phyloP scores from a whole-genome alignment of 345 rosid species.

The Euphorbia tirucalli region DNA sequence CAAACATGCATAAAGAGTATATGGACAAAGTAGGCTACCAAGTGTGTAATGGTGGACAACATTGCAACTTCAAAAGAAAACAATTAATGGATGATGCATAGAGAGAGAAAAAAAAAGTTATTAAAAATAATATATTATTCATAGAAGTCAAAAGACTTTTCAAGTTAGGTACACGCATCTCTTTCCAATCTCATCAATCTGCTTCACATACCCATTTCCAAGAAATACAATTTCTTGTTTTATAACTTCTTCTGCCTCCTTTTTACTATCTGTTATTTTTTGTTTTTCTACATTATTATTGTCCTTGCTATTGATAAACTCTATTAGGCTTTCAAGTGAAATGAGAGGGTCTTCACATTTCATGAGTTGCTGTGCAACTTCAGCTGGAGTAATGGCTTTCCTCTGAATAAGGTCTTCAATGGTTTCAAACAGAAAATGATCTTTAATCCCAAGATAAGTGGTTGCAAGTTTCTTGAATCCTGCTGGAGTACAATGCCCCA shows the following conservation, averaged over 20 bases:
- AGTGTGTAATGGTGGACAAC: too few relatives aligned
- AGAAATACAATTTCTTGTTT: conserved; percentile 14
- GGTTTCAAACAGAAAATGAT: conserved; percentile 16
- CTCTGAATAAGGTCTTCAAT: conserved; percentile 18
- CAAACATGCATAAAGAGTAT: too few relatives aligned
- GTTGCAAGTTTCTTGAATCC: conserved; percentile 18
- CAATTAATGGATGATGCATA: too few relatives aligned
- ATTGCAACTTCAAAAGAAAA: too few relatives aligned
- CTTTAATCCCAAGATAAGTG: conserved; percentile 22
- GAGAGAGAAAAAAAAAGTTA: background rate
- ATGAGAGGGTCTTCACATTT: conserved; percentile 4
- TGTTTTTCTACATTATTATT: background rate
- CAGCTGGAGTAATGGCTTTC: conserved; percentile 17
- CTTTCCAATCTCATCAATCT: background rate
- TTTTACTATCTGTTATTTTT: too few relatives aligned
- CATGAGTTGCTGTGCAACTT: conserved; percentile 28
- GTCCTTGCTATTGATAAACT: conserved; percentile 9
- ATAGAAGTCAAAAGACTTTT: background rate
- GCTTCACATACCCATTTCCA: background rate
- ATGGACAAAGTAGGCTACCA: too few relatives aligned
- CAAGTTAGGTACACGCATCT: conserved; percentile 12
- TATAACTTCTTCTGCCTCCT: conserved; percentile 7
- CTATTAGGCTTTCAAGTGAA: conserved; percentile 21
- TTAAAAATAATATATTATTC: background rate
- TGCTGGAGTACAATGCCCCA: conserved; percentile 23